Percentiles rank a stretch among this genome's conserved stretches.
These are phyloP conservation scores for Talaromyces marneffei DNA, from an alignment of 2,329 filamentous ascomycete genomes.

Conservation along the genomic window DNA sequence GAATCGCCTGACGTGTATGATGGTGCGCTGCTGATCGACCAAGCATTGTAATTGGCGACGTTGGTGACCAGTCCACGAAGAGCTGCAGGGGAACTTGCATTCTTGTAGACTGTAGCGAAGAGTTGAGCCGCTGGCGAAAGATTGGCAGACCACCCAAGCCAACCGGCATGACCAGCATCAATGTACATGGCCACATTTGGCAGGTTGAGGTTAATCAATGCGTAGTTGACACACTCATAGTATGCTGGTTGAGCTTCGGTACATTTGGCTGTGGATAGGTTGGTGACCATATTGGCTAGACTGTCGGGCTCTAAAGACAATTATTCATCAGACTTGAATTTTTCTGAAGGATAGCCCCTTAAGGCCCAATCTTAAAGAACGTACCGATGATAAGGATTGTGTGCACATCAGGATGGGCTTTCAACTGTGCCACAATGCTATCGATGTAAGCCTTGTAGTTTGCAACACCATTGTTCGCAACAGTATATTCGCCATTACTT, in stretches of 20 bases:
- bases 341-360: not conserved
- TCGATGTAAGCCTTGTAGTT: conserved; percentile 53
- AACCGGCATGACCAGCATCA: conserved; percentile 58
- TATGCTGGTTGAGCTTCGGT: conserved; percentile 51
- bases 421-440: conserved; percentile 49
- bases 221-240: conserved; percentile 52
- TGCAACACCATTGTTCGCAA: conserved; percentile 47
- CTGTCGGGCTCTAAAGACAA: conserved; percentile 54
- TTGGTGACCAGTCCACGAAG: conserved; percentile 53
- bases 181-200: conserved; percentile 60
- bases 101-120: conserved; percentile 44
- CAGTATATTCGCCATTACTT: conserved; percentile 57
- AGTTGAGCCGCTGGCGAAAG: conserved; percentile 47
- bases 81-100: conserved; percentile 41
- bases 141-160: conserved; percentile 60
- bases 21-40: conserved; percentile 41
- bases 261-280: conserved; percentile 51
- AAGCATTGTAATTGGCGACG: conserved; percentile 56
- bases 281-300: conserved; percentile 59
- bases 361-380: conserved; percentile 3
- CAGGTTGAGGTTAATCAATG: conserved; percentile 52
- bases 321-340: not conserved
- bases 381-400: conserved; percentile 49
- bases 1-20: conserved; percentile 42
- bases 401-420: conserved; percentile 48